Evolutionary conservation across 2,329 filamentous ascomycete species (phyloP).

Genomic region (Trichophyton simii): DNA sequence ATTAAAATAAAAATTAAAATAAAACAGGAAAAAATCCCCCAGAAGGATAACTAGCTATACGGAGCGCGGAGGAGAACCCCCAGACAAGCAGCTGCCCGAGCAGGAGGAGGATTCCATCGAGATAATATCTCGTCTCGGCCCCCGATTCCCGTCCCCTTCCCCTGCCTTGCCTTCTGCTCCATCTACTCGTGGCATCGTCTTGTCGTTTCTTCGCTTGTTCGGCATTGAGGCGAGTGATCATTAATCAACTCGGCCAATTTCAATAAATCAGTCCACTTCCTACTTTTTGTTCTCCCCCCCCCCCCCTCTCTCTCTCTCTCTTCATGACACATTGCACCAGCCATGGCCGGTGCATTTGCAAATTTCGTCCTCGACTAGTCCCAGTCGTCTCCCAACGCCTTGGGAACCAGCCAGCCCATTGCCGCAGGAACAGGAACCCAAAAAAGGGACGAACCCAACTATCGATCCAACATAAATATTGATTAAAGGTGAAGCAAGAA

Average conservation of each 20-base stretch:
- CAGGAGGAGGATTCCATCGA: no score
- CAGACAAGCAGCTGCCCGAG: no score
- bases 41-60: no score
- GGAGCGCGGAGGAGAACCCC: no score
- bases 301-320: background rate
- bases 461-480: background rate
- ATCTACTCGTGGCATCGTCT: background rate
- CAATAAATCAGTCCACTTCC: background rate
- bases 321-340: background rate
- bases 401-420: background rate
- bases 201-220: background rate
- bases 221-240: background rate
- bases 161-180: background rate
- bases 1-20: no score
- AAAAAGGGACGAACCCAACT: background rate
- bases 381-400: background rate
- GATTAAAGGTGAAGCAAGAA: background rate
- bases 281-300: no score
- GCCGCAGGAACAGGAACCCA: conserved; percentile 1
- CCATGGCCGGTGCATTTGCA: background rate
- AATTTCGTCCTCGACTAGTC: background rate
- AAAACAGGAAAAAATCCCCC: background rate
- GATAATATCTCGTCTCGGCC: background rate
- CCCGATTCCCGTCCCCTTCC: background rate
- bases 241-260: background rate